Evolutionary conservation across 768 basidiomycete species (phyloP), one percentile per base, ranked within the genome.

Genomic region (Cyathus striatus): DNA sequence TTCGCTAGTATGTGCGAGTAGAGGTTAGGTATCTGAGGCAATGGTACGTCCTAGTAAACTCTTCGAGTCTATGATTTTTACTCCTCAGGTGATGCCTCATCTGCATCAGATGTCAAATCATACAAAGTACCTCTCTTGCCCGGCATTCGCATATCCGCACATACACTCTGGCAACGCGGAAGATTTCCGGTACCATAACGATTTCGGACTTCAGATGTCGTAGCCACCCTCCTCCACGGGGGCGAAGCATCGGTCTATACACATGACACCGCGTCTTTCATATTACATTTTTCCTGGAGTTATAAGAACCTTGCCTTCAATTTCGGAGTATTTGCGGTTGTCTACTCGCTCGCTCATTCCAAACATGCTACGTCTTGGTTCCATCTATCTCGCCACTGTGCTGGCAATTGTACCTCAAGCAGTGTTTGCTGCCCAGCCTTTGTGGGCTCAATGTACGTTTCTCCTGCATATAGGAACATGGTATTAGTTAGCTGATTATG

Each of bases 371-470:
- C n/a, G n/a, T n/a, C n/a, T n/a, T n/a, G n/a, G n/a, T n/a, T 30
- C 27, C 9, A 7, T 30, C 53, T 56, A 52, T 37, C 40, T 32
- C 47, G 44, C 17, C n/a, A 47, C 20, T 44, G 48, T 27, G 44
- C 42, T 6, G 10, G 47, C 25, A 47, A 43, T n/a, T 42, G 53
- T 23, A 23, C 43, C 30, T 25, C 40, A 9, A 10, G 17, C 35
- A 21, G 54, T 17, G 12, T 49, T n/a, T 35, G 38, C 13, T 16
- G 52, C 7, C 23, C 7, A 53, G 32, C 49, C 57, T 5, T 6
- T 53, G 14, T 59, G 47, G 43, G 55, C 55, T 17, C 57, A 59
- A 56, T 59, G 55, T 59, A 43, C 10, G 55, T 16, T 4, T n/a
- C n/a, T n/a, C n/a, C n/a, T n/a, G n/a, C 3, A 10, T 33, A 14